Evolutionary conservation across 208 protist genomes (phyloP), one percentile per base, ranked within the genome.

Genomic region (Herpetomonas muscarum): DNA sequence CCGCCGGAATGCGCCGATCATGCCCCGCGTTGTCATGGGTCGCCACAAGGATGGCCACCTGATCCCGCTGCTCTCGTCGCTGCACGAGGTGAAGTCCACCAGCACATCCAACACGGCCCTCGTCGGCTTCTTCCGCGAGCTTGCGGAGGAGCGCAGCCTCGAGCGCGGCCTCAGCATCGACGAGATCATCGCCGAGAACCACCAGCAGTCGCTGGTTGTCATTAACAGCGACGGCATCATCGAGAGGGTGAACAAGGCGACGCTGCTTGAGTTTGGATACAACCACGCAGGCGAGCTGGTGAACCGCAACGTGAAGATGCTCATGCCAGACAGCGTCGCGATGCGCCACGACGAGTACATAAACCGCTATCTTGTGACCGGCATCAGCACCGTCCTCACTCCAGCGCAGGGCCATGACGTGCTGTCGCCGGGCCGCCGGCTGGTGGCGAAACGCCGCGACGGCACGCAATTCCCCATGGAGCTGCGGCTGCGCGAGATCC

Each of bases 191-290:
- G 29, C 10, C 39, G 47, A 64, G 7, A 41, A 56, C 25, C 47
- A 55, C 26, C 17, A 15, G 9, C 10, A 26, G 19, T 44, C 69
- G 13, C 17, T 76, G 15, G 39, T 81, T 10, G 62, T 56, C 34
- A 71, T 67, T 2, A 52, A 59, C 49, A 44, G 4, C 7, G 26
- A 46, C 0, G 69, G 69, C 15, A 66, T 36, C 21, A 66, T 76
- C 25, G 13, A 39, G 13, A 13, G 31, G n/a, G 39, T 70, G 19
- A 77, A 77, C 37, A n/a, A 41, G 9, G 42, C 67, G 28, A 32
- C 47, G 9, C n/a, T 29, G 42, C 9, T 50, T 19, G 46, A 68
- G 34, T 77, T 73, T 56, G 72, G 68, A 17, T 79, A 63, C 39
- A 0, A 17, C 26, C 19, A 17, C 15, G 10, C 34, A 7, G 72